Percentiles rank a stretch among this genome's conserved stretches.
Conservation (phyloP, 208 protist species). For the Wallacemonas rigidus region DNA sequence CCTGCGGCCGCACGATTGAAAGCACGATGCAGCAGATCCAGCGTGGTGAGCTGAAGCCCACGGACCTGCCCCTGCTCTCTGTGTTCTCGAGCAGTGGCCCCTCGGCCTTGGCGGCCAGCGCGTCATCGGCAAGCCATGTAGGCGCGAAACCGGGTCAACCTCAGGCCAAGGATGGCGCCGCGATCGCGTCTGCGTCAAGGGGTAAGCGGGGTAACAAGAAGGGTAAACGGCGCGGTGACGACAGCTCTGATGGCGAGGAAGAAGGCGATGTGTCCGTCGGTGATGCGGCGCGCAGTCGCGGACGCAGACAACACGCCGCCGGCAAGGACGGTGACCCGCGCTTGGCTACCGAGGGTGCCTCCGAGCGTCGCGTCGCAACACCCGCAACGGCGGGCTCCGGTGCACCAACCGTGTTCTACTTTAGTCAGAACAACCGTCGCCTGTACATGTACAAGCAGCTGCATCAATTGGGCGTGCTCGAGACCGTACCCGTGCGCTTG, state of each 20-base stretch:
- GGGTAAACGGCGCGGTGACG: constrained; percentile 2
- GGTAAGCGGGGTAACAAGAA: constrained; percentile 7
- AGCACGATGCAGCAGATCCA: constrained; percentile 73
- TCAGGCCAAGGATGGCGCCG: background rate
- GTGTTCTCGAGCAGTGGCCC: constrained; percentile 44
- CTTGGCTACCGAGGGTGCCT: no score
- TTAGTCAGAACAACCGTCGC: constrained; percentile 86
- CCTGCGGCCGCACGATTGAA: constrained; percentile 80
- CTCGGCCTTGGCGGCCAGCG: background rate
- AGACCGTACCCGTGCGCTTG: constrained; percentile 64
- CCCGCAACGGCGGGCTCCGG: no score
- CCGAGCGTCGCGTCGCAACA: no score
- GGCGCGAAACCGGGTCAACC: background rate
- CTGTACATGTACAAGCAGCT: constrained; percentile 88
- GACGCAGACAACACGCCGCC: background rate
- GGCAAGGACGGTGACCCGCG: no score
- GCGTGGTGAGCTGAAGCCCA: constrained; percentile 39
- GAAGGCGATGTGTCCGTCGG: constrained; percentile 18
- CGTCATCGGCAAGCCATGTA: no score
- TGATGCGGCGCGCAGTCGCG: background rate
- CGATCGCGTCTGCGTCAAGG: background rate
- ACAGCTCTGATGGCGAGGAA: constrained; percentile 11
- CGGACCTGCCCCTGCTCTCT: constrained; percentile 71
- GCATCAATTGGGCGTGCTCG: constrained; percentile 35
- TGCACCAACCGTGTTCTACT: constrained; percentile 32